Conservation (phyloP, 2,329 filamentous ascomycete genomes). For the Calonectria henricotiae region DNA sequence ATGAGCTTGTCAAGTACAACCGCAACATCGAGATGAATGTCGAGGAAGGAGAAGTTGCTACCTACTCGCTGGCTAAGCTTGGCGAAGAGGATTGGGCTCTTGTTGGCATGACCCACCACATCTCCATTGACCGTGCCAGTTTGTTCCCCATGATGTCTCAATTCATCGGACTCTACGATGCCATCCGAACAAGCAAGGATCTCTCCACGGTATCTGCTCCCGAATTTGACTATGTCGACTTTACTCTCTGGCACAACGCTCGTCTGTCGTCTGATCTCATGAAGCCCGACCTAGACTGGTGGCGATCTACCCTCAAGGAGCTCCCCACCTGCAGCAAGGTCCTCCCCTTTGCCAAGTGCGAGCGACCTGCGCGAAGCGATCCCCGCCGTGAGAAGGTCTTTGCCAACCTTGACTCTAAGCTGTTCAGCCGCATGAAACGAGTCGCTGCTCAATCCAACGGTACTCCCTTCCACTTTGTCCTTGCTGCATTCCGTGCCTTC, state of each 20-base stretch:
- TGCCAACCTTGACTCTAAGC: slow-evolving; percentile 45
- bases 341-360: slow-evolving; percentile 47
- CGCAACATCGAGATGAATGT: slow-evolving; percentile 49
- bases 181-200: slow-evolving; percentile 41
- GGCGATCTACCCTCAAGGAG: slow-evolving; percentile 44
- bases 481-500: slow-evolving; percentile 51
- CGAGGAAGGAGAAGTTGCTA: slow-evolving; percentile 46
- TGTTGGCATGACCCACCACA: slow-evolving; percentile 48
- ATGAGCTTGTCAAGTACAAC: slow-evolving; percentile 43
- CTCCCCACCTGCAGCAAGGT: slow-evolving; percentile 45
- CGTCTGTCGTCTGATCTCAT: slow-evolving; percentile 47
- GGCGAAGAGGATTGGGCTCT: slow-evolving; percentile 45
- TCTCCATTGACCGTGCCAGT: slow-evolving; percentile 49
- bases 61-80: slow-evolving; percentile 46
- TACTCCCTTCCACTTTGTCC: slow-evolving; percentile 51
- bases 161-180: slow-evolving; percentile 48
- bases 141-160: slow-evolving; percentile 49
- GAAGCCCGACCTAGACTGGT: slow-evolving; percentile 50
- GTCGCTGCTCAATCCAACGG: slow-evolving; percentile 45
- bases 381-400: slow-evolving; percentile 43
- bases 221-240: slow-evolving; percentile 48
- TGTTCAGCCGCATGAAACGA: slow-evolving; percentile 51
- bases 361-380: slow-evolving; percentile 44
- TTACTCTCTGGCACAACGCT: slow-evolving; percentile 51
- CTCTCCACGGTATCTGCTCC: slow-evolving; percentile 45